phyloP scores from a whole-genome alignment of 2,329 filamentous ascomycete genomes.

The Aspergillus intermedius region DNA sequence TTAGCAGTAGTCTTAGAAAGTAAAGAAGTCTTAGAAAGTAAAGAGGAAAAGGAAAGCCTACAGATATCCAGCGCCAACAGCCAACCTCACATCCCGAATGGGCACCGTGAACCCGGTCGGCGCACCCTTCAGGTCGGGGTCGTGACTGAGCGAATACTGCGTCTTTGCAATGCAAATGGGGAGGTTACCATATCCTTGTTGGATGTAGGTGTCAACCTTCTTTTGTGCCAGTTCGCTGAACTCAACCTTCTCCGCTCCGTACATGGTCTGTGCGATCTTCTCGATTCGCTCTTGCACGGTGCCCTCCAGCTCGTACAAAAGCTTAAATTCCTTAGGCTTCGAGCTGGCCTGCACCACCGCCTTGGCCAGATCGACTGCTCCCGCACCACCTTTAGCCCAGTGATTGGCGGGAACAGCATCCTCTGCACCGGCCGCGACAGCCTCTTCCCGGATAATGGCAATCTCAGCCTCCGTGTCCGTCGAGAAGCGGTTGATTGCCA shows the following conservation, averaged over 20 bases:
- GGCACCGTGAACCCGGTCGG: conserved; percentile 91
- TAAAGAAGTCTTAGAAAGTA: too few relatives aligned
- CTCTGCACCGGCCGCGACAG: conserved; percentile 83
- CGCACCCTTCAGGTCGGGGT: conserved; percentile 88
- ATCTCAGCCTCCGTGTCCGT: conserved; percentile 93
- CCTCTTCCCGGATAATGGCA: conserved; percentile 79
- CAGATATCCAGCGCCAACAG: conserved; percentile 88
- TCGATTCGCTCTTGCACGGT: conserved; percentile 85
- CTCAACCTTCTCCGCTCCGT: conserved; percentile 81
- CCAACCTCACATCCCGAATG: conserved; percentile 88
- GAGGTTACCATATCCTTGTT: conserved; percentile 84
- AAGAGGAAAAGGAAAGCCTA: conserved; percentile 41
- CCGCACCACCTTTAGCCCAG: conserved; percentile 91
- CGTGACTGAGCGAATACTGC: conserved; percentile 92
- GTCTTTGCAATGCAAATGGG: conserved; percentile 98
- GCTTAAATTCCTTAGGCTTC: conserved; percentile 78
- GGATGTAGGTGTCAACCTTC: conserved; percentile 92
- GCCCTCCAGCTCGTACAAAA: conserved; percentile 75
- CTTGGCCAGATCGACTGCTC: conserved; percentile 80
- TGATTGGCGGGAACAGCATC: conserved; percentile 92
- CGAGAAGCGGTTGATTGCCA: conserved; percentile 94
- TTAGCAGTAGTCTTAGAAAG: conserved; percentile 30
- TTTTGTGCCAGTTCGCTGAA: conserved; percentile 91
- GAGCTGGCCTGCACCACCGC: conserved; percentile 76
- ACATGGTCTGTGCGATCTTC: conserved; percentile 85